phyloP scores from a whole-genome alignment of 2,329 filamentous ascomycete species.

The Lecanosticta acicola region DNA sequence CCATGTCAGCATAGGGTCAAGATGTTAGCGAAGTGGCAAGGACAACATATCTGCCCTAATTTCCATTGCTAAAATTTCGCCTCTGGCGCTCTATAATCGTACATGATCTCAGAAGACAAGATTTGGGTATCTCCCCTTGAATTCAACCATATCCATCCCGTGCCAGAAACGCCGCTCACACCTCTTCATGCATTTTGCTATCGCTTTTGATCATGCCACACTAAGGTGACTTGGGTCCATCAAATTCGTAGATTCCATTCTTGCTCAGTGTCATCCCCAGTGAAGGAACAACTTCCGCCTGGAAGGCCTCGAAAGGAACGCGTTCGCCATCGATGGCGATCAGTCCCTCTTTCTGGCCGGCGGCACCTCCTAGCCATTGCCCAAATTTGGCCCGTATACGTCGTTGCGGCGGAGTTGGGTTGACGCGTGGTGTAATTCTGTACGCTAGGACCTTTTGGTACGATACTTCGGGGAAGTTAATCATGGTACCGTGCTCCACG shows the following conservation, averaged over 20 bases:
- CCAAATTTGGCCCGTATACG: constrained; percentile 21
- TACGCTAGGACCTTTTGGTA: constrained; percentile 87
- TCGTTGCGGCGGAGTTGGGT: constrained; percentile 7
- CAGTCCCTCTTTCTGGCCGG: constrained; percentile 62
- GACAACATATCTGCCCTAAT: background rate
- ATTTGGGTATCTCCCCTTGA: constrained; percentile 1
- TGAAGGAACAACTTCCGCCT: constrained; percentile 79
- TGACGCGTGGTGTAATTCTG: constrained; percentile 62
- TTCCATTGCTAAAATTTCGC: too few species aligned
- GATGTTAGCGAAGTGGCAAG: background rate
- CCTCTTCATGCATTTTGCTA: background rate
- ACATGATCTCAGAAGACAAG: too few species aligned
- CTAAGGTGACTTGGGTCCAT: constrained; percentile 25
- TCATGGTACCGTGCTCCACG: constrained; percentile 68
- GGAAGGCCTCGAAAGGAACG: constrained; percentile 81
- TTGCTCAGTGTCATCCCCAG: constrained; percentile 81
- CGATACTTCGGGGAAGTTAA: constrained; percentile 69
- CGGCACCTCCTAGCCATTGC: constrained; percentile 28
- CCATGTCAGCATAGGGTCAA: background rate
- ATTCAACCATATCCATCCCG: background rate
- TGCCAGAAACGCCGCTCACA: background rate
- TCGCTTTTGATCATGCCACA: background rate
- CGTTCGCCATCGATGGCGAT: constrained; percentile 93
- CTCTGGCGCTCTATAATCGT: background rate
- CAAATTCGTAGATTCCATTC: constrained; percentile 64